Base-by-base conservation (phyloP, 2,329 filamentous ascomycete species). In the Lachnum nothofagi region DNA sequence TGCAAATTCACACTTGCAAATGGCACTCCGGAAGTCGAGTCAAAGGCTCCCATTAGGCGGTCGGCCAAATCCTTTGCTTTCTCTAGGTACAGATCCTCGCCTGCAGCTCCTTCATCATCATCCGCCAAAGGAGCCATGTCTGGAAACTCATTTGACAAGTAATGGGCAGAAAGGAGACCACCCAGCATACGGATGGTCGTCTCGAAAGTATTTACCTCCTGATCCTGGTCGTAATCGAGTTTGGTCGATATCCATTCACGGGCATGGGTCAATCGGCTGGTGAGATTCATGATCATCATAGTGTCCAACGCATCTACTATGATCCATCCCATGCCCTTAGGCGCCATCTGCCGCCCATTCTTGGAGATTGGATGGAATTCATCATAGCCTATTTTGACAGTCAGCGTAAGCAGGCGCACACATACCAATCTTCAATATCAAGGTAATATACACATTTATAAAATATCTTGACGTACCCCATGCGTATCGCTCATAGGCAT, bases 141-240 rank as follows among this genome's bases (percentile, higher is more conserved):
- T 0, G 90, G 89, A 58, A 85, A 91, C 46, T 80, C 78, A 20
- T 81, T 93, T 19, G 90, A 91, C n/a, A 98, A 76, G 68, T 97
- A 97, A 67, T 98, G 90, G 8, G 93, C 93, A 1, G 91, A 91
- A 27, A 98, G 75, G 35, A 98, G 74, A 9, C 93, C 93, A 14
- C 93, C 93, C 42, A 98, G 75, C 91, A 97, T 97, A 44, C 93
- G 86, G 61, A 97, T 97, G 0, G 91, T 97, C 6, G 91, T 97
- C 72, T 98, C 93, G 61, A 97, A 98, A 0, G 90, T 96, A 67
- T 90, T 97, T 48, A 98, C 91, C 65, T 96, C 89, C 66, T 96
- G 90, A 62, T 96, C 78, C 67, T 95, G 89, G 52, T 96, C 84
- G 70, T 94, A 97, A 9, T 83, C 84, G 54, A 97, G 70, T 6